phyloP scores from a whole-genome alignment of 1,139 yeast genomes.

The Scheffersomyces titani region DNA sequence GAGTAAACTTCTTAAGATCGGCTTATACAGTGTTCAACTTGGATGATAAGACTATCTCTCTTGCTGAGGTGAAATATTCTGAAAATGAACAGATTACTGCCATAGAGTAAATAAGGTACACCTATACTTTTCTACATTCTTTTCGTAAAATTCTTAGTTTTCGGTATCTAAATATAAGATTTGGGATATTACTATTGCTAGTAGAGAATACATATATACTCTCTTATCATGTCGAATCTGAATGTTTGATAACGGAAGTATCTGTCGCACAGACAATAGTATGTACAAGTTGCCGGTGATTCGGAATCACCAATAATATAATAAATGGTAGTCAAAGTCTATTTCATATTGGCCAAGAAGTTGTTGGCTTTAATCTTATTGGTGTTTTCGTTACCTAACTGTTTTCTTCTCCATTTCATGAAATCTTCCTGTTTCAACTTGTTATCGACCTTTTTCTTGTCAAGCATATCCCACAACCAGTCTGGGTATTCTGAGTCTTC shows the following conservation, averaged over 20 bases:
- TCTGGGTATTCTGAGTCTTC: slow-evolving; percentile 89
- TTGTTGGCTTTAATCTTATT: slow-evolving; percentile 75
- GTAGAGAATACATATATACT: neutral
- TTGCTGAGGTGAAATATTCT: slow-evolving; percentile 39
- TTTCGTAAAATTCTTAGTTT: neutral
- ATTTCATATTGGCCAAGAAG: slow-evolving; percentile 58
- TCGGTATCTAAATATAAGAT: neutral
- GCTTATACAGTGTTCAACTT: slow-evolving; percentile 40
- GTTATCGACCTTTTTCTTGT: slow-evolving; percentile 54
- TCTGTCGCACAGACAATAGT: neutral
- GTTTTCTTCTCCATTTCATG: slow-evolving; percentile 66
- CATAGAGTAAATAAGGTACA: slow-evolving; percentile 5
- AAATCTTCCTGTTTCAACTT: slow-evolving; percentile 59
- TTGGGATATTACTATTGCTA: slow-evolving; percentile 1
- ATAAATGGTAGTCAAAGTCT: slow-evolving; percentile 1
- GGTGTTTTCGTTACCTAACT: slow-evolving; percentile 66
- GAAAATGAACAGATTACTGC: slow-evolving; percentile 23
- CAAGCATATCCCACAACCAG: slow-evolving; percentile 93
- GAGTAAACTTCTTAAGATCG: slow-evolving; percentile 40
- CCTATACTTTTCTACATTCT: neutral
- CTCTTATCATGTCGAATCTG: neutral
- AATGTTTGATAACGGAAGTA: neutral
- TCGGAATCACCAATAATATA: slow-evolving; percentile 1
- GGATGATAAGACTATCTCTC: slow-evolving; percentile 36
- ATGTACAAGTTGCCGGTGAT: slow-evolving; percentile 5